Conservation (phyloP, 192 early-diverging fungal genomes). For the Dissophora ornata region DNA sequence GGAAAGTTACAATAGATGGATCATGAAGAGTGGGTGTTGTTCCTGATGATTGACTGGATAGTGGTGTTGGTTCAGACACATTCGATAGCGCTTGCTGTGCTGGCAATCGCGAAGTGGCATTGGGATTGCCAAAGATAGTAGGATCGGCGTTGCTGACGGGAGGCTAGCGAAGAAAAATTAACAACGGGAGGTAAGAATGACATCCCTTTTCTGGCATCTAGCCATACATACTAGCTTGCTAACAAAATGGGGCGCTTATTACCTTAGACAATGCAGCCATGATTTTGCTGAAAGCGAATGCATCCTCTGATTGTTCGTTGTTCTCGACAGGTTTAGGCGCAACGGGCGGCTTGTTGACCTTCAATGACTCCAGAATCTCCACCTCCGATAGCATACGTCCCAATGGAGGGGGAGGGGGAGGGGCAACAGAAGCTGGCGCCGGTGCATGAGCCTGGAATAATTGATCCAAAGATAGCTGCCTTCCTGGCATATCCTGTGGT, state of each 20-base stretch:
- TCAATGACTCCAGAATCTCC: conserved; percentile 63
- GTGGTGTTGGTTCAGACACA: background rate
- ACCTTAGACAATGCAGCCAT: conserved; percentile 65
- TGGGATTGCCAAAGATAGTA: background rate
- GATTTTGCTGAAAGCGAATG: conserved; percentile 65
- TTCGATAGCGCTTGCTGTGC: background rate
- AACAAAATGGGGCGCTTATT: too few relatives aligned
- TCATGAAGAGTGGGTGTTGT: conserved; percentile 19
- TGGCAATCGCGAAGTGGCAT: background rate
- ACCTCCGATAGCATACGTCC: conserved; percentile 64
- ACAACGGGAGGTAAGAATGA: background rate
- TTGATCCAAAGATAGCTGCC: conserved; percentile 58
- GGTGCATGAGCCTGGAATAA: conserved; percentile 62
- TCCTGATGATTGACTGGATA: background rate
- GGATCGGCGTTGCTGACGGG: conserved; percentile 19
- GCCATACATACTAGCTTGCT: too few relatives aligned
- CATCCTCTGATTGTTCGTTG: conserved; percentile 53
- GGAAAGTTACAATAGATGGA: conserved; percentile 33
- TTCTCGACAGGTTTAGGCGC: conserved; percentile 8
- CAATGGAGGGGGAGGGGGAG: conserved; percentile 20
- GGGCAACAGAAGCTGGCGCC: conserved; percentile 7
- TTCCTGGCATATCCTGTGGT: conserved; percentile 35
- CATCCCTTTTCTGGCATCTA: background rate
- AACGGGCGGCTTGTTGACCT: conserved; percentile 31
- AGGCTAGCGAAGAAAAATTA: conserved; percentile 9